Evolutionary conservation across 2,329 filamentous ascomycete species (phyloP), one percentile per base, ranked within the genome.

Genomic region (Plectosphaerella plurivora): DNA sequence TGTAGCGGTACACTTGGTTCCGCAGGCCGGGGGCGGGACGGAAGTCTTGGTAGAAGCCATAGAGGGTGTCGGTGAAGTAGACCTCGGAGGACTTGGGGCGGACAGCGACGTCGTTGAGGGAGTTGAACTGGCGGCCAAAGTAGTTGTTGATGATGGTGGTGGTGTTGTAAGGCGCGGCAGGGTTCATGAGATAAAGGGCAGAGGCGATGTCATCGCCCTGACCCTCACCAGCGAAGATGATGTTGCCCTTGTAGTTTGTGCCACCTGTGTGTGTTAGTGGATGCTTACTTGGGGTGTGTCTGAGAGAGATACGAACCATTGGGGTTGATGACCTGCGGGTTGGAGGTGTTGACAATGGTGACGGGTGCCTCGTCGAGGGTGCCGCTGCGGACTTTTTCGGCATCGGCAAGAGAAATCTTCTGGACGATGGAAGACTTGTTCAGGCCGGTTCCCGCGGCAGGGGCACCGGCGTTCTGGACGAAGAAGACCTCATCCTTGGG

Each of bases 11-110:
- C 0, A 85, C 79, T 59, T 86, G 82, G 52, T 77, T 78, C 5
- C 72, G 77, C 11, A 84, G 61, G 0, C 74, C 75, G 0, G 81
- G 81, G 7, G 63, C 57, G 0, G 77, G 77, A 0, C 82, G 73
- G 58, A 86, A 84, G 22, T 78, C 71, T 59, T 86, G 82, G 41
- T 79, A 69, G 54, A 73, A 79, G 3, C 81, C 83, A 56, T 86
- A 86, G 9, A 76, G 71, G 0, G 79, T 77, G 53, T 87, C 83
- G 1, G 82, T 86, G 59, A 87, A 86, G 69, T 83, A 86, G n/a
- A 86, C 67, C 25, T 81, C 75, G n/a, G 74, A 72, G 52, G 77
- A 83, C 10, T 64, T 62, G 28, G 81, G 73, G 56, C 84, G 74
- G 51, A 82, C 61, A 1, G 74, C 71, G 0, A 81, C 71, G 54